Conservation (phyloP, 179 eudicot genomes). For the Patellifolia procumbens region DNA sequence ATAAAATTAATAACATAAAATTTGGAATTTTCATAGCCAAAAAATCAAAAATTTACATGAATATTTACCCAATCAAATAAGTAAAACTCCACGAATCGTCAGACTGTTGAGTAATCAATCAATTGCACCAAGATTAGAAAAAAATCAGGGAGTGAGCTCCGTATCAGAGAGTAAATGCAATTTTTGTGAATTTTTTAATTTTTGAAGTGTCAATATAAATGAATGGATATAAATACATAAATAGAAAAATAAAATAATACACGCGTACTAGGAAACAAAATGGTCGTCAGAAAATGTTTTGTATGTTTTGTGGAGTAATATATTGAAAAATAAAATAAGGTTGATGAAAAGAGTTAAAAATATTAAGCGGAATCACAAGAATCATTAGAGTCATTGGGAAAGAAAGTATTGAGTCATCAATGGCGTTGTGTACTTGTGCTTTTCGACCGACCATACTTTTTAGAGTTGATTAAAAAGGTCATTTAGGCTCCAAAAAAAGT, state of each 20-base stretch:
- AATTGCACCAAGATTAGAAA: neutral
- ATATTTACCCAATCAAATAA: slow-evolving; percentile 5
- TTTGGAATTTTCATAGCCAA: neutral
- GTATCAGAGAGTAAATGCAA: slow-evolving; percentile 23
- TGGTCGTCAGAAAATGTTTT: slow-evolving; percentile 25
- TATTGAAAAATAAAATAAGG: neutral
- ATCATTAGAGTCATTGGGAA: slow-evolving; percentile 34
- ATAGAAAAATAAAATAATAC: neutral
- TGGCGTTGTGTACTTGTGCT: neutral
- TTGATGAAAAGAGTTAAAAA: neutral
- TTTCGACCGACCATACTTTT: slow-evolving; percentile 24
- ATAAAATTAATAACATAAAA: neutral
- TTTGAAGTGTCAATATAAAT: neutral
- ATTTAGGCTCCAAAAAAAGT: too few species aligned
- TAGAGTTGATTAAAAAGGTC: neutral
- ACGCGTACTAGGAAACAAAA: slow-evolving; percentile 19
- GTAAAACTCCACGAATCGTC: neutral
- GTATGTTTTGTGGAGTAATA: neutral
- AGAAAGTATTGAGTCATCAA: slow-evolving; percentile 21
- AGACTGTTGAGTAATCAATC: neutral
- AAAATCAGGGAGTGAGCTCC: slow-evolving; percentile 13
- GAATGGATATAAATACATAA: neutral
- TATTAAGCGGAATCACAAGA: slow-evolving; percentile 40
- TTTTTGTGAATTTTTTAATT: neutral
- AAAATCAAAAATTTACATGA: neutral